A percentile compares a stretch with the other conserved stretches of the same genome.
Evolutionary conservation across 805 yeast genomes (phyloP).

Genomic region (Kurtzmaniella cleridarum): DNA sequence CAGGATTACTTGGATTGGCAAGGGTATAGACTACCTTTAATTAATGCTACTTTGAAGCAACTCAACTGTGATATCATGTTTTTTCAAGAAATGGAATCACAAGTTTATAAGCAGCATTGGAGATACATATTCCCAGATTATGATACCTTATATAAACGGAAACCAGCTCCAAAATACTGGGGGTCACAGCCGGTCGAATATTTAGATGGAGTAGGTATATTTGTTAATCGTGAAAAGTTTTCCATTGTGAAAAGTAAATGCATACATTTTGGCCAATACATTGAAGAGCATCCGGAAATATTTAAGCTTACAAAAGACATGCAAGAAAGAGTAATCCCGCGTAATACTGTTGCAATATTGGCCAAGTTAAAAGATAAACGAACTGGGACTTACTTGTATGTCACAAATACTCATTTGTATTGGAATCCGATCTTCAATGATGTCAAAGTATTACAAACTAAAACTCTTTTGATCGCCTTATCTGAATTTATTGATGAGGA

Average conservation of each 20-base stretch:
- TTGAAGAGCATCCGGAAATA: slow-evolving; percentile 15
- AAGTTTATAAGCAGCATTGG: slow-evolving; percentile 39
- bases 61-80: slow-evolving; percentile 57
- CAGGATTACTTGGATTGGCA: slow-evolving; percentile 43
- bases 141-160: slow-evolving; percentile 43
- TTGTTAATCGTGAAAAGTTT: slow-evolving; percentile 45
- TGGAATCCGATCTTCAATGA: slow-evolving; percentile 49
- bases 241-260: slow-evolving; percentile 28
- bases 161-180: slow-evolving; percentile 54
- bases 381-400: slow-evolving; percentile 36
- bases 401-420: slow-evolving; percentile 57
- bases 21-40: slow-evolving; percentile 36
- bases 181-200: slow-evolving; percentile 28
- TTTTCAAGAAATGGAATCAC: slow-evolving; percentile 47
- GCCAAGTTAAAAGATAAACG: slow-evolving; percentile 41
- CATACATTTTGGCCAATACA: slow-evolving; percentile 25
- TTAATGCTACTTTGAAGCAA: slow-evolving; percentile 22
- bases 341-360: slow-evolving; percentile 57
- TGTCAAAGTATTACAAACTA: slow-evolving; percentile 50
- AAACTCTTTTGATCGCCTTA: slow-evolving; percentile 23
- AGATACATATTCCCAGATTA: slow-evolving; percentile 31
- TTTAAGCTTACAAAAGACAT: slow-evolving; percentile 31
- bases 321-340: slow-evolving; percentile 28
- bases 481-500: slow-evolving; percentile 7
- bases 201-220: slow-evolving; percentile 59